Evolutionary conservation across 1,284 basidiomycete genomes (phyloP), one percentile per base, ranked within the genome.

Genomic region (Anthracocystis setariae): DNA sequence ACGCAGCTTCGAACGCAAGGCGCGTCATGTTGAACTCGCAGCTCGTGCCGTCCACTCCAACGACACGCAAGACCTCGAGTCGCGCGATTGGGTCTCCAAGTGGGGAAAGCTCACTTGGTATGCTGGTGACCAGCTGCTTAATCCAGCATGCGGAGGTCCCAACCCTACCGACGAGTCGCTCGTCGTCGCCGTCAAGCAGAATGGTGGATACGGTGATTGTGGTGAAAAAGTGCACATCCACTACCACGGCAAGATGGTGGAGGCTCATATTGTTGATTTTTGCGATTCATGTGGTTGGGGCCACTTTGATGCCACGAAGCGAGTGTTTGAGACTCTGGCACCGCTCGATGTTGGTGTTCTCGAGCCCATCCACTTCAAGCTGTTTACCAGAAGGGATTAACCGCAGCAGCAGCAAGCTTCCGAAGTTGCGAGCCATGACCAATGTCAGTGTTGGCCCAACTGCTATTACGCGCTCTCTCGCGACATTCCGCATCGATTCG

Each of bases 71-170:
- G 37, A 40, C 4, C 46, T 70, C 29, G 58, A 78, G 56, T 51
- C 65, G 45, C 76, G 76, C 33, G 69, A 73, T 48, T 69, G 42
- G 46, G 65, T 72, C 17, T 46, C 44, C 38, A 73, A 73, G 47
- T 48, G 37, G 35, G 76, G 76, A 32, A 71, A 67, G 52, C 44
- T 76, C 32, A 80, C 79, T 53, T 80, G 71, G 67, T 80, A 80
- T 65, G 69, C 43, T 15, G 79, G 79, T 43, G 29, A 25, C 18
- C 79, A 81, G 60, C 69, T 82, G 15, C 24, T 61, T 32, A 57
- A 72, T 52, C 80, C 80, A 1, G 77, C 79, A 17, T 81, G 80
- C 57, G 79, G 79, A 29, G 80, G 80, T 9, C n/a, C 59, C 2
- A 64, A 66, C 8, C 80, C 80, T 5, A 54, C 29, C 17, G 77